phyloP scores from a whole-genome alignment of 768 basidiomycete genomes.

The Exsudoporus frostii region DNA sequence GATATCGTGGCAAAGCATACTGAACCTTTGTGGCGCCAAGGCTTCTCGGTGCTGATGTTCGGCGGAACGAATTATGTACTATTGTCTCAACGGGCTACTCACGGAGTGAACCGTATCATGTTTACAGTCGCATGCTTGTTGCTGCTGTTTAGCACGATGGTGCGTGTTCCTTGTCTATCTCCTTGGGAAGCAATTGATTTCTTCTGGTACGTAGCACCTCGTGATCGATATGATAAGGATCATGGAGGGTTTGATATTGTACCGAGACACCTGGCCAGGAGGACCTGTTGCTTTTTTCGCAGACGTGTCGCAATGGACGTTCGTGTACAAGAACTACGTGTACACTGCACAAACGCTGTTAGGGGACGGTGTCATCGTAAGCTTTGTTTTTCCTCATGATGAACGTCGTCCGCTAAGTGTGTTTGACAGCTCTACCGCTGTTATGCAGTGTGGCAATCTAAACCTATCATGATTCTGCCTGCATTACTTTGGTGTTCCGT shows the following conservation, averaged over 20 bases:
- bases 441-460: constrained; percentile 35
- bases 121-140: constrained; percentile 24
- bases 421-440: constrained; percentile 24
- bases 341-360: constrained; percentile 28
- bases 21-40: constrained; percentile 10
- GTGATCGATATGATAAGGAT: constrained; percentile 24
- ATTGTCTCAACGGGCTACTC: not conserved
- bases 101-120: constrained; percentile 19
- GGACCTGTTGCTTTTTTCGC: constrained; percentile 26
- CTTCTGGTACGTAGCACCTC: constrained; percentile 22
- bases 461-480: constrained; percentile 27
- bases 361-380: constrained; percentile 31
- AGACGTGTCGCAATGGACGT: constrained; percentile 26
- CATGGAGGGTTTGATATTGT: constrained; percentile 25
- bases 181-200: not conserved
- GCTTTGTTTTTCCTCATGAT: not conserved
- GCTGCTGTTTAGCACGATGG: constrained; percentile 30
- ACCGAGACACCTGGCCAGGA: constrained; percentile 14
- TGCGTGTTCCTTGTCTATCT: constrained; percentile 6
- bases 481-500: constrained; percentile 29
- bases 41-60: constrained; percentile 37
- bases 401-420: not conserved
- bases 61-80: constrained; percentile 28
- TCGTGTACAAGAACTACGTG: constrained; percentile 25
- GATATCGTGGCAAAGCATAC: not conserved